phyloP scores from a whole-genome alignment of 768 basidiomycete genomes.

The Coprinellus micaceus region DNA sequence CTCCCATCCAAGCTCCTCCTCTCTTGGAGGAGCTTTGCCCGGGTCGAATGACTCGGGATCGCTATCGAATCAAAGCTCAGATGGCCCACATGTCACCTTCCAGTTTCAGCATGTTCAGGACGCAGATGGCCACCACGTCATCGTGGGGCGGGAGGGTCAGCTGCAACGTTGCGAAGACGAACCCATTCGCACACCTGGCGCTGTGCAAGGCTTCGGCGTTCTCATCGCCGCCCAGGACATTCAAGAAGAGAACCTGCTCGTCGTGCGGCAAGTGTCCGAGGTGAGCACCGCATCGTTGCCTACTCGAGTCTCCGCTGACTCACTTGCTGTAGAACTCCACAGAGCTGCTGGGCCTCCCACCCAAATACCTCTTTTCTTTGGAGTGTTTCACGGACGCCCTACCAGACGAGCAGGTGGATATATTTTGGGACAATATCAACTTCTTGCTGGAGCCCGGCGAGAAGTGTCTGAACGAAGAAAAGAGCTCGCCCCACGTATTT shows the following conservation, averaged over 20 bases:
- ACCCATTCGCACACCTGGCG: conserved; percentile 81
- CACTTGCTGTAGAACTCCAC: conserved; percentile 56
- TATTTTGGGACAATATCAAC: conserved; percentile 72
- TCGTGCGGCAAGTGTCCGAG: conserved; percentile 79
- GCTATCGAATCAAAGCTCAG: conserved; percentile 15
- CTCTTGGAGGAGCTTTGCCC: conserved; percentile 9
- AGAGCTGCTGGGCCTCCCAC: conserved; percentile 71
- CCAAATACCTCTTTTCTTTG: conserved; percentile 64
- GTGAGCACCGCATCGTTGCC: conserved; percentile 30
- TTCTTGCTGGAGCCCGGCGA: conserved; percentile 53
- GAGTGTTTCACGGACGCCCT: conserved; percentile 72
- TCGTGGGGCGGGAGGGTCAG: conserved; percentile 66
- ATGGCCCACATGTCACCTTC: conserved; percentile 46
- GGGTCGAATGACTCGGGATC: conserved; percentile 8
- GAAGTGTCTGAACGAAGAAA: conserved; percentile 37
- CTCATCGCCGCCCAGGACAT: conserved; percentile 66
- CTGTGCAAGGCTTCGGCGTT: conserved; percentile 82
- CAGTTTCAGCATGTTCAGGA: conserved; percentile 65
- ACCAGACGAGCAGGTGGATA: conserved; percentile 58
- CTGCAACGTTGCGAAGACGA: conserved; percentile 74
- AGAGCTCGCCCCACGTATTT: conserved; percentile 57
- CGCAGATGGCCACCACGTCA: conserved; percentile 64
- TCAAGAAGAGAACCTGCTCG: conserved; percentile 31
- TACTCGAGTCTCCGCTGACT: background rate
- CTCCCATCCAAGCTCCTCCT: background rate